These are phyloP conservation scores for Breviolum minutum DNA, from an alignment of 73 alveolate genomes.

Conservation along the genomic window DNA sequence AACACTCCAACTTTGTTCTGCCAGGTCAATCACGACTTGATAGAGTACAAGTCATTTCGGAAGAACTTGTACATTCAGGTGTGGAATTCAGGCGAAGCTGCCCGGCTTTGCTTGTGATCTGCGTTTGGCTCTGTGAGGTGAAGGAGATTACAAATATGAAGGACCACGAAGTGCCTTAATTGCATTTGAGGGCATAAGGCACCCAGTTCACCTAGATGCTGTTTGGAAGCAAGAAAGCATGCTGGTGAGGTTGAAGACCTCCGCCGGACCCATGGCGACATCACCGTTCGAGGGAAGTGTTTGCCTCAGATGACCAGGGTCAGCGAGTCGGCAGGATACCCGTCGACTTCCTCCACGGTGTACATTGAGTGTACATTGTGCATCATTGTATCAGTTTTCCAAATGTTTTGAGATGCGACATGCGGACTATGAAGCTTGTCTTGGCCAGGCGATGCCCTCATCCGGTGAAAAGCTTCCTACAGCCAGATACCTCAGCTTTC, in stretches of 20 bases:
- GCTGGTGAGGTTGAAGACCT: conserved; percentile 51
- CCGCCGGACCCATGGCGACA: conserved; percentile 83
- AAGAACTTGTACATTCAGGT: conserved; percentile 82
- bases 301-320: not conserved
- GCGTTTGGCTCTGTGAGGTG: conserved; percentile 13
- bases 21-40: conserved; percentile 87
- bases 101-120: not conserved
- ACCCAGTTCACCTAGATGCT: not conserved
- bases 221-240: not conserved
- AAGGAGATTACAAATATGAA: conserved; percentile 88
- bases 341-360: not conserved
- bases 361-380: not conserved
- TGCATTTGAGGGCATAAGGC: not conserved
- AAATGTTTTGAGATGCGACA: not conserved
- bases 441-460: conserved; percentile 84
- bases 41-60: conserved; percentile 87
- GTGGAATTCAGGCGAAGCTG: not conserved
- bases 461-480: conserved; percentile 84
- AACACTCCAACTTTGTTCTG: not conserved
- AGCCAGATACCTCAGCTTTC: not conserved
- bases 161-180: conserved; percentile 56
- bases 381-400: not conserved
- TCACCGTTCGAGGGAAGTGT: conserved; percentile 92
- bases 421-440: not conserved
- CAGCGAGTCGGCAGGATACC: not conserved